A percentile compares a stretch with the other conserved stretches of the same genome.
phyloP scores from a whole-genome alignment of 495 filamentous ascomycete genomes.

The Penicillium daleae region DNA sequence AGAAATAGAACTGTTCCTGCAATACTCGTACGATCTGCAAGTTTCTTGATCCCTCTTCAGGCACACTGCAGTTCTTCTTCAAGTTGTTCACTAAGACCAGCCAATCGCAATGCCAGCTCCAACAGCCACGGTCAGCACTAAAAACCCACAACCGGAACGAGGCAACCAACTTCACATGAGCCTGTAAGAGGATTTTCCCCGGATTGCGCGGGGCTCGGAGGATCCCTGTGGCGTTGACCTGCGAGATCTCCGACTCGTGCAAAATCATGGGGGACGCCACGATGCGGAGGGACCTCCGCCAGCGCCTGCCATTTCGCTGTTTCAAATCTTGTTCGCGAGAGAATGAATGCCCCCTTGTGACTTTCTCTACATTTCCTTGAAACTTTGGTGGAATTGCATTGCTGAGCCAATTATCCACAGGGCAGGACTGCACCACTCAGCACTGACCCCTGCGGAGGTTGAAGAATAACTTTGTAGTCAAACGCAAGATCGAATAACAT shows the following conservation, averaged over 20 bases:
- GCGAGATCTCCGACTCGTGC: slow-evolving; percentile 2
- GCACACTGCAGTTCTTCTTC: slow-evolving; percentile 3
- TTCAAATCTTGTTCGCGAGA: not conserved
- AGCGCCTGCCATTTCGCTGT: slow-evolving; percentile 15
- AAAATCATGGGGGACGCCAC: slow-evolving; percentile 10
- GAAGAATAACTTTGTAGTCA: not conserved
- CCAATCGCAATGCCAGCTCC: not conserved
- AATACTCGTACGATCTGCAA: not conserved
- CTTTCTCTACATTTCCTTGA: not conserved
- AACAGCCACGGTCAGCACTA: not conserved
- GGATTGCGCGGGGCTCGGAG: slow-evolving; percentile 1
- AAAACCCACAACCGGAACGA: not conserved
- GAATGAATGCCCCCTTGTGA: not conserved
- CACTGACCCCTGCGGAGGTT: not conserved
- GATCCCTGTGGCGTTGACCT: not conserved
- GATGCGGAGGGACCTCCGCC: slow-evolving; percentile 29
- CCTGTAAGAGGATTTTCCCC: not conserved
- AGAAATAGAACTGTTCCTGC: not conserved
- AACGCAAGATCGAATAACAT: not conserved
- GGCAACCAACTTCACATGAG: not conserved
- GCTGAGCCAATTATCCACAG: not conserved
- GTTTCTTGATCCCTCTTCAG: not conserved
- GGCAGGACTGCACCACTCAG: not conserved
- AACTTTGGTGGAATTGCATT: not conserved
- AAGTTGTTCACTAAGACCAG: not conserved